These are phyloP conservation scores for Saccharomyces hybrid DNA, from an alignment of 1,139 yeast species.

Conservation along the genomic window DNA sequence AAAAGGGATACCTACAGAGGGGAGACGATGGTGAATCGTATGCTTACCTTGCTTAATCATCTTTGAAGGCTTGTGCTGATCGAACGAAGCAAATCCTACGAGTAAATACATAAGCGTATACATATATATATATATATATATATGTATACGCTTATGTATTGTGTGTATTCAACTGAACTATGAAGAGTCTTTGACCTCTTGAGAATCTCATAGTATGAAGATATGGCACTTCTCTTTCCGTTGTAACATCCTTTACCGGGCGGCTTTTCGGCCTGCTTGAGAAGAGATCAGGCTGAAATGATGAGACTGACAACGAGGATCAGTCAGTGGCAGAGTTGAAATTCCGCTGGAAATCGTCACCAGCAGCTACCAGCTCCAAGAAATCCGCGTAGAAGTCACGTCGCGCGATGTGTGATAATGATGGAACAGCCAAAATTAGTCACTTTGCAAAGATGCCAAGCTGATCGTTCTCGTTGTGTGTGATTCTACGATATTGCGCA, in stretches of 20 bases:
- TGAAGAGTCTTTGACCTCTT: not conserved
- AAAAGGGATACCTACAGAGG: slow-evolving; percentile 77
- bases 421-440: not conserved
- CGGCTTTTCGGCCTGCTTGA: not conserved
- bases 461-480: not conserved
- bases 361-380: not conserved
- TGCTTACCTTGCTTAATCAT: slow-evolving; percentile 55
- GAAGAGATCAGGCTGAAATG: not conserved
- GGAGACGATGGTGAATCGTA: slow-evolving; percentile 61
- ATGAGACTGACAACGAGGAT: not conserved
- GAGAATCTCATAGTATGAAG: not conserved
- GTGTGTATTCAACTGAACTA: not conserved
- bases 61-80: not conserved
- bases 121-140: not conserved
- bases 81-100: not conserved
- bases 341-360: not conserved
- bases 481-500: not conserved
- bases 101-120: not conserved
- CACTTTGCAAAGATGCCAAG: not conserved
- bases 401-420: not conserved
- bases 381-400: not conserved
- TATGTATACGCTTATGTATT: not conserved
- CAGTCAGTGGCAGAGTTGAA: not conserved
- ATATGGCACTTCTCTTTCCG: not conserved
- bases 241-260: not conserved